These are phyloP conservation scores for Heritiera fomes DNA, from an alignment of 345 rosid species.

Conservation along the genomic window DNA sequence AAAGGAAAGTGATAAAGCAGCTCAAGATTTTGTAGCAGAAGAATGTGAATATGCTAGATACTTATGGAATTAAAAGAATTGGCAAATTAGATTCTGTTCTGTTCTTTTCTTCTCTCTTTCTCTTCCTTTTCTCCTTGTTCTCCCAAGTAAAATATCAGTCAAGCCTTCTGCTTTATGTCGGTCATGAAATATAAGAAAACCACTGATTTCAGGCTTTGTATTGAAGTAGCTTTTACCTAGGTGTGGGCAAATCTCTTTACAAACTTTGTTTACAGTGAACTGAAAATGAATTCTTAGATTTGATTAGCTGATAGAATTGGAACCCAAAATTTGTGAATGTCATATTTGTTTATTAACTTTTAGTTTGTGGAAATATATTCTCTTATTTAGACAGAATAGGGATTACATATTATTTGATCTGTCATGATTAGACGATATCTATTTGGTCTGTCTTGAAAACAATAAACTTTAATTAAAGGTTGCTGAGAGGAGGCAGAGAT, in stretches of 20 bases:
- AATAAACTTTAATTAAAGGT: too few relatives aligned
- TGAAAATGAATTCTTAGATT: constrained; percentile 4
- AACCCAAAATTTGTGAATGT: background rate
- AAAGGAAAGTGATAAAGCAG: too few relatives aligned
- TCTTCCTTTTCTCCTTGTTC: background rate
- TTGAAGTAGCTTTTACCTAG: background rate
- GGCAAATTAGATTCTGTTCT: background rate
- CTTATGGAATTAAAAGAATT: background rate
- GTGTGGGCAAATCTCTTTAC: background rate
- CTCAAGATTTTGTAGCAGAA: too few relatives aligned
- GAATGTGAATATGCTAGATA: background rate
- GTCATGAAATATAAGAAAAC: background rate
- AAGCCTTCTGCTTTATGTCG: background rate
- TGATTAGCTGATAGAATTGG: background rate
- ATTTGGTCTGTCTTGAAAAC: too few relatives aligned
- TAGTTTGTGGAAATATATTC: background rate
- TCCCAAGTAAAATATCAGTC: background rate
- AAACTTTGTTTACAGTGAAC: background rate
- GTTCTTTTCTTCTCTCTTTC: background rate
- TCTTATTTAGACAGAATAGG: background rate
- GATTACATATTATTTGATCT: background rate
- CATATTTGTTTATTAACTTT: constrained; percentile 1
- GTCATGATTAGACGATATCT: too few relatives aligned
- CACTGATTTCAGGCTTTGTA: background rate
- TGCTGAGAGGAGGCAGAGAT: too few relatives aligned